Evolutionary conservation across 352 stramenopile genomes (phyloP), one percentile per base, ranked within the genome.

Genomic region (Nannochloropsis limnetica): DNA sequence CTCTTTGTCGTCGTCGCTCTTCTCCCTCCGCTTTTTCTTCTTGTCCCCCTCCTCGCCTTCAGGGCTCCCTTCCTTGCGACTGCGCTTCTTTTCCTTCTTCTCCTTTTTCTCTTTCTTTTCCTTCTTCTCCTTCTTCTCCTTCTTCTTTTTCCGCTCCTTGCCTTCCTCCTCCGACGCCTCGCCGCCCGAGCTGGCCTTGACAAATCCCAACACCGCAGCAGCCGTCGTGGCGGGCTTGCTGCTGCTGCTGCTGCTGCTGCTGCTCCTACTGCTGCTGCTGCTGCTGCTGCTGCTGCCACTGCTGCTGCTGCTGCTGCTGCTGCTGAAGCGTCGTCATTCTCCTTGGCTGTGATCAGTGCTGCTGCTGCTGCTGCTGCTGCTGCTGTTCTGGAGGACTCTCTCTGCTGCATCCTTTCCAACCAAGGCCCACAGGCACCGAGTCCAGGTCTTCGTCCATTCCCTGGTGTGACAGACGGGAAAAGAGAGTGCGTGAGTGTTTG

Each of bases 21-120:
- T 67, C 44, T 67, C 44, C 44, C n/a, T 67, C 44, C 44, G 44
- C 44, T 67, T 67, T 20, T 67, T 67, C 44, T 20, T 67, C 44
- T 20, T 67, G 4, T 74, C 61, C n/a, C 61, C 61, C n/a, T 74
- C 61, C 6, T 74, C 61, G 20, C 54, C 54, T 14, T 29, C 61
- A 8, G 61, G 25, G 61, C 61, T 29, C 61, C 25, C 61, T 25
- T 74, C 61, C 25, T 29, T 74, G 61, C 25, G 61, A 20, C 61
- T 74, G n/a, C 61, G 61, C 61, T 74, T 74, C 61, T 74, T 74
- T 29, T 74, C 61, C 25, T 74, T 74, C 20, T 74, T 74, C 25
- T 74, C 61, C 25, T 74, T 74, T 29, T 74, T 74, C n/a, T 29
- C 25, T 22, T 74, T 74, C 0, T 22, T 69, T 15, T 69, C 54